A percentile compares a stretch with the other conserved stretches of the same genome.
These are phyloP conservation scores for Diaporthe sp. DNA, from an alignment of 2,329 filamentous ascomycete genomes.

Conservation along the genomic window DNA sequence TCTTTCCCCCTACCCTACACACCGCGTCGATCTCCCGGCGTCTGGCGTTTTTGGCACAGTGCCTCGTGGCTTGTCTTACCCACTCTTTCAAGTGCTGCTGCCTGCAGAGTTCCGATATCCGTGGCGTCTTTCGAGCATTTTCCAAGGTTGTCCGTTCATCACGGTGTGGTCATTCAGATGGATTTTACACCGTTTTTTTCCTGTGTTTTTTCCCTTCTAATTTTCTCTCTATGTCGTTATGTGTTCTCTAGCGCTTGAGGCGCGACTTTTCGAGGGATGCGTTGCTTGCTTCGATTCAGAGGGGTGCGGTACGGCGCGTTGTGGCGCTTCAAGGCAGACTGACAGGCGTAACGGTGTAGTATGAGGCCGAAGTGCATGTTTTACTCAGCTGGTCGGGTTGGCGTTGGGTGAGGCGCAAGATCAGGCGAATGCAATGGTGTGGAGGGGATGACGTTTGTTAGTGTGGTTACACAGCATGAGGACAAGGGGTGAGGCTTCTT, in stretches of 20 bases:
- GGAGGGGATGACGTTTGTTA: neutral
- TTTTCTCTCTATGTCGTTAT: neutral
- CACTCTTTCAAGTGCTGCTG: neutral
- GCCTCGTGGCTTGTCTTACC: neutral
- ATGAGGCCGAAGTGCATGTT: neutral
- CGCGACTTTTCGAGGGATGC: neutral
- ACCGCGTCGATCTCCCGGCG: neutral
- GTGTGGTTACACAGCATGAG: constrained; percentile 21
- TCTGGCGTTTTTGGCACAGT: neutral
- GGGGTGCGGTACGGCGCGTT: neutral
- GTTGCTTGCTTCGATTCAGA: neutral
- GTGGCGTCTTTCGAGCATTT: neutral
- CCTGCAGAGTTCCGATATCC: neutral
- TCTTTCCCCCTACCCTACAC: no score
- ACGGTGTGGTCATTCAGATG: no score
- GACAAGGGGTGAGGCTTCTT: neutral
- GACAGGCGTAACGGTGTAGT: neutral
- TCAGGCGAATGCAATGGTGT: neutral
- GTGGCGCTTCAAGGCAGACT: constrained; percentile 5
- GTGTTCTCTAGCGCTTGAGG: neutral
- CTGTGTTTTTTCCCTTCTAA: neutral
- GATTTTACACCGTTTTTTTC: neutral
- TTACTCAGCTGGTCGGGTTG: neutral
- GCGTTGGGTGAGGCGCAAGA: neutral
- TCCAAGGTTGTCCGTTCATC: neutral